Conservation (phyloP, 2,329 filamentous ascomycete genomes). For the Fusarium buharicum region DNA sequence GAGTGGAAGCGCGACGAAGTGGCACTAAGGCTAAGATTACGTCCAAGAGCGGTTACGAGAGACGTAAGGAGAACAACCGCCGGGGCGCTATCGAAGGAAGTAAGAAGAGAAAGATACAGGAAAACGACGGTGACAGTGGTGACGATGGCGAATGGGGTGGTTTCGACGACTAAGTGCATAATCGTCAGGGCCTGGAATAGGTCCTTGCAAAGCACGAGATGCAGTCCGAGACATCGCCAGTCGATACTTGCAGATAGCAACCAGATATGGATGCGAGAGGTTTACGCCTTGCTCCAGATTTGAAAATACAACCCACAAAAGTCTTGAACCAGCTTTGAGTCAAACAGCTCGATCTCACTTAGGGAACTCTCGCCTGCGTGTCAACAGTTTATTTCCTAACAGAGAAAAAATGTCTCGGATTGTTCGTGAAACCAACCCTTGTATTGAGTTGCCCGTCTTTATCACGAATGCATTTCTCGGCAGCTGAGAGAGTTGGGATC, state of each 20-base stretch:
- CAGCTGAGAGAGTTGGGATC: too few relatives aligned
- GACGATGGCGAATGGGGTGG: conserved; percentile 59
- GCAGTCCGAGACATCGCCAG: background rate
- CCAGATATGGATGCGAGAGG: background rate
- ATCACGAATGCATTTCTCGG: conserved; percentile 10
- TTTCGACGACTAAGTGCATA: conserved; percentile 49
- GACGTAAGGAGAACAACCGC: conserved; percentile 73
- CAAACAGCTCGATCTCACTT: conserved; percentile 8
- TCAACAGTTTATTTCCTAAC: conserved; percentile 2
- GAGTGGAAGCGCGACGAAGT: conserved; percentile 75
- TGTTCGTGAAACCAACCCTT: background rate
- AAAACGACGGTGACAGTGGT: conserved; percentile 34
- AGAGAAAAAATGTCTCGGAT: conserved; percentile 10
- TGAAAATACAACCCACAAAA: conserved; percentile 9
- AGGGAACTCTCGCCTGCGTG: background rate
- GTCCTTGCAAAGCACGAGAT: background rate
- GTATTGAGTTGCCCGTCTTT: conserved; percentile 6
- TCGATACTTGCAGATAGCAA: conserved; percentile 1
- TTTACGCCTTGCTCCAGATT: background rate
- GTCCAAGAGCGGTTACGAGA: conserved; percentile 81
- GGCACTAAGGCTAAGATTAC: conserved; percentile 74
- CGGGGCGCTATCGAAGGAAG: conserved; percentile 71
- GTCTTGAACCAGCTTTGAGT: conserved; percentile 1
- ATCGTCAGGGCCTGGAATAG: background rate
- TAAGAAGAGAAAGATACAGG: conserved; percentile 62